Conservation (phyloP, 495 filamentous ascomycete genomes). For the Sabuloglossum arenarium region DNA sequence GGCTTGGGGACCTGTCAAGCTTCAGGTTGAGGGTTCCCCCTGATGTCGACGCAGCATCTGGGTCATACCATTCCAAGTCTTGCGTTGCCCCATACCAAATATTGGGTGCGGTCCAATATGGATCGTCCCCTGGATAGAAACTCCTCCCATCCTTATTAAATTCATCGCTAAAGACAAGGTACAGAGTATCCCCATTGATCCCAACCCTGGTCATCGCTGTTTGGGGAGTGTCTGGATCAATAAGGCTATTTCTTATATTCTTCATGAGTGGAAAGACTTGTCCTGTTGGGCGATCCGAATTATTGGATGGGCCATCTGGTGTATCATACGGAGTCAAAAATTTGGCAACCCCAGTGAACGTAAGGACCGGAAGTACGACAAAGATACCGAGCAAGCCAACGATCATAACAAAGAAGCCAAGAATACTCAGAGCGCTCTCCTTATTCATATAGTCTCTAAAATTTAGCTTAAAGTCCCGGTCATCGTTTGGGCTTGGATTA, state of each 20-base stretch:
- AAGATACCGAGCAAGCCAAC: conserved; percentile 24
- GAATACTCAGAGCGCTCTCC: conserved; percentile 18
- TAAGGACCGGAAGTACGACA: conserved; percentile 24
- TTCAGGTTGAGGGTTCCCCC: conserved; percentile 13
- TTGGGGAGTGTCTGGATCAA: conserved; percentile 16
- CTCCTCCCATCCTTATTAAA: conserved; percentile 13
- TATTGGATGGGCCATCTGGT: not conserved
- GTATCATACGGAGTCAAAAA: not conserved
- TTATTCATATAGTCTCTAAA: conserved; percentile 20
- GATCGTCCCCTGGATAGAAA: conserved; percentile 16
- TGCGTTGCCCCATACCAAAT: conserved; percentile 17
- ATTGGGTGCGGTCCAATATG: conserved; percentile 13
- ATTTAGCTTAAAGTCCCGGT: conserved; percentile 19
- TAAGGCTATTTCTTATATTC: conserved; percentile 12
- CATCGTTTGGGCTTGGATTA: conserved; percentile 25
- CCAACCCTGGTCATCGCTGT: conserved; percentile 8
- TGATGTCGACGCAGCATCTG: conserved; percentile 14
- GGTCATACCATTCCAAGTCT: conserved; percentile 18
- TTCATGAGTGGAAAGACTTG: conserved; percentile 14
- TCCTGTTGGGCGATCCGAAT: conserved; percentile 19
- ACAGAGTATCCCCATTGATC: conserved; percentile 10
- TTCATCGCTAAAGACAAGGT: conserved; percentile 18
- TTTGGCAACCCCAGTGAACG: conserved; percentile 14
- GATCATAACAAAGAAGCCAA: conserved; percentile 22
- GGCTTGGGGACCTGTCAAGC: conserved; percentile 14